A percentile compares a stretch with the other conserved stretches of the same genome.
Conservation (phyloP, 2,329 filamentous ascomycete genomes). For the Triangularia setosa region DNA sequence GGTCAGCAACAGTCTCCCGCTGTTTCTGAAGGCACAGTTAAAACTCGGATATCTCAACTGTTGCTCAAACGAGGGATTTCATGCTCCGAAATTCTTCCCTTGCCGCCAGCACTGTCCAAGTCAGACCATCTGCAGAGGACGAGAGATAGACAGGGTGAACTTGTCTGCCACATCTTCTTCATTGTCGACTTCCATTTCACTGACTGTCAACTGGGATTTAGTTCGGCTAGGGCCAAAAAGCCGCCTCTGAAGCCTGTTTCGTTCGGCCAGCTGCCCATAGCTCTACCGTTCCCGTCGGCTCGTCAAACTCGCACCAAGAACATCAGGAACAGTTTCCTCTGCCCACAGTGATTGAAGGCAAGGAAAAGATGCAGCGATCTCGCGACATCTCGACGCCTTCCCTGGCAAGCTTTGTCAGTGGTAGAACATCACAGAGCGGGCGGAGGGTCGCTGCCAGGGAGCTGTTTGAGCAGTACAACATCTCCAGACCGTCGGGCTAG, state of each 20-base stretch:
- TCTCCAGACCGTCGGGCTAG: conserved; percentile 45
- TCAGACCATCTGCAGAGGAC: background rate
- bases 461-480: conserved; percentile 45
- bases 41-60: conserved; percentile 7
- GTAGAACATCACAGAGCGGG: conserved; percentile 29
- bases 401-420: background rate
- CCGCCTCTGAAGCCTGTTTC: conserved; percentile 16
- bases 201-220: background rate
- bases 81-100: background rate
- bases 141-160: background rate
- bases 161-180: background rate
- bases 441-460: conserved; percentile 42
- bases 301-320: background rate
- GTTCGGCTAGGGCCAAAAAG: conserved; percentile 21
- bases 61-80: background rate
- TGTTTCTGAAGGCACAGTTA: conserved; percentile 3
- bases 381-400: background rate
- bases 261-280: conserved; percentile 19
- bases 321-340: background rate
- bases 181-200: background rate
- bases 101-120: background rate
- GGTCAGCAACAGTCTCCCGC: background rate
- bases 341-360: background rate
- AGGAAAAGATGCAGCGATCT: background rate
- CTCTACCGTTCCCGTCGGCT: conserved; percentile 11